These are phyloP conservation scores for Psidium friedrichsthalianum DNA, from an alignment of 345 rosid species.

Conservation along the genomic window DNA sequence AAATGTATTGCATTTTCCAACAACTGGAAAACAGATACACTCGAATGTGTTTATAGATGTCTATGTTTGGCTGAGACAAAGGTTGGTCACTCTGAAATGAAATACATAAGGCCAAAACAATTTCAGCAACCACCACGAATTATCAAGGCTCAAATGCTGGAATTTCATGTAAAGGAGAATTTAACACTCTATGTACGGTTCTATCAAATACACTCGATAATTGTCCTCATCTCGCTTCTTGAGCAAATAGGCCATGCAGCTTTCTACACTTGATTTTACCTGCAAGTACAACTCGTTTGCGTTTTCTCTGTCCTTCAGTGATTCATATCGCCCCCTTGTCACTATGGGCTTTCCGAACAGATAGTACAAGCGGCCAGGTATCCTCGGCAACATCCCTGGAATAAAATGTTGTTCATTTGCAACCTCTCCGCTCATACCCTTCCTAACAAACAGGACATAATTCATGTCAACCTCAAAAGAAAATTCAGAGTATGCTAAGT, in stretches of 20 bases:
- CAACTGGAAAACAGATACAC: background rate
- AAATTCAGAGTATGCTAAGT: background rate
- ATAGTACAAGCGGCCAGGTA: conserved; percentile 41
- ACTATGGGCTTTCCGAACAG: conserved; percentile 43
- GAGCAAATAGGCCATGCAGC: conserved; percentile 37
- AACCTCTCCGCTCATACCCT: conserved; percentile 23
- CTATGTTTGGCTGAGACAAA: background rate
- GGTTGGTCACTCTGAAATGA: background rate
- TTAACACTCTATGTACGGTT: conserved; percentile 18
- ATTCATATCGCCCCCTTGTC: conserved; percentile 33
- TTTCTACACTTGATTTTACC: conserved; percentile 48
- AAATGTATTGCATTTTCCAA: background rate
- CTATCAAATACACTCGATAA: conserved; percentile 38
- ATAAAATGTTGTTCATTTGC: conserved; percentile 21
- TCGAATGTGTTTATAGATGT: background rate
- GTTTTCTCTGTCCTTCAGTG: conserved; percentile 32
- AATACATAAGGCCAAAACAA: background rate
- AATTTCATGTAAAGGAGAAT: conserved; percentile 35
- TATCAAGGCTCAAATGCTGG: conserved; percentile 45
- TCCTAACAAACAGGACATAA: conserved; percentile 6
- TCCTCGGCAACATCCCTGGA: conserved; percentile 25
- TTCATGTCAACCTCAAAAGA: background rate
- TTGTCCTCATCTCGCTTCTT: conserved; percentile 58
- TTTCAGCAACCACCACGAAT: background rate
- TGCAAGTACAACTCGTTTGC: conserved; percentile 37